Evolutionary conservation across 805 yeast genomes (phyloP).

Genomic region (Monosporozyma servazzii): DNA sequence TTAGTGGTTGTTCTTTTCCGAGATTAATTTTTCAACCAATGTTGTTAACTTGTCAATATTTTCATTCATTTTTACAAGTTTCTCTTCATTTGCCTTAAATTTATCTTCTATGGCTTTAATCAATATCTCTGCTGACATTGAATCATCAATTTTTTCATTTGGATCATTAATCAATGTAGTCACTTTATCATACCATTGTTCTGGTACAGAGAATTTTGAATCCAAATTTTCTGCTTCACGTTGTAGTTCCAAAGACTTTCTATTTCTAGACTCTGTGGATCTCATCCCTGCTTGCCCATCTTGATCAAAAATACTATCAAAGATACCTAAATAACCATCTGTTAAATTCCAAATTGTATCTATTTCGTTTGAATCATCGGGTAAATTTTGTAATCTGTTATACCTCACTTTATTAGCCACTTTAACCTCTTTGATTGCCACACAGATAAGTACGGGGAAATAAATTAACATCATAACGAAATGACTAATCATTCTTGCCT

Average conservation of each 20-base stretch:
- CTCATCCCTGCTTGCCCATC: constrained; percentile 17
- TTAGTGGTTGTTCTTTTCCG: background rate
- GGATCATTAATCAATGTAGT: constrained; percentile 15
- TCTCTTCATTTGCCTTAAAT: background rate
- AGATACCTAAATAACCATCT: constrained; percentile 51
- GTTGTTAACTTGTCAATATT: constrained; percentile 3
- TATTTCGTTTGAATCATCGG: constrained; percentile 72
- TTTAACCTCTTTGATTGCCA: constrained; percentile 55
- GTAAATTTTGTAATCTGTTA: constrained; percentile 51
- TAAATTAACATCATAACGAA: constrained; percentile 56
- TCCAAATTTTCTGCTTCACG: constrained; percentile 57
- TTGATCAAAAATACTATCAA: constrained; percentile 16
- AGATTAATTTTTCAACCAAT: background rate
- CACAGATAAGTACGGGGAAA: constrained; percentile 53
- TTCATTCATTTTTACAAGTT: constrained; percentile 2
- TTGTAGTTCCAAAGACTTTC: constrained; percentile 37
- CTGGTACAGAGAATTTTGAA: constrained; percentile 52
- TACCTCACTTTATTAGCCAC: constrained; percentile 63
- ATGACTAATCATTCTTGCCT: constrained; percentile 38
- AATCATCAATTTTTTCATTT: background rate
- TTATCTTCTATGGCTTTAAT: background rate
- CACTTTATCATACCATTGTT: constrained; percentile 45
- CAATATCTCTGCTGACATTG: background rate
- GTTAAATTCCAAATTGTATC: constrained; percentile 78
- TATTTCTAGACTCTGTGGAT: constrained; percentile 30